phyloP scores from a whole-genome alignment of 2,329 filamentous ascomycete genomes.

The Penicillium rolfsii region DNA sequence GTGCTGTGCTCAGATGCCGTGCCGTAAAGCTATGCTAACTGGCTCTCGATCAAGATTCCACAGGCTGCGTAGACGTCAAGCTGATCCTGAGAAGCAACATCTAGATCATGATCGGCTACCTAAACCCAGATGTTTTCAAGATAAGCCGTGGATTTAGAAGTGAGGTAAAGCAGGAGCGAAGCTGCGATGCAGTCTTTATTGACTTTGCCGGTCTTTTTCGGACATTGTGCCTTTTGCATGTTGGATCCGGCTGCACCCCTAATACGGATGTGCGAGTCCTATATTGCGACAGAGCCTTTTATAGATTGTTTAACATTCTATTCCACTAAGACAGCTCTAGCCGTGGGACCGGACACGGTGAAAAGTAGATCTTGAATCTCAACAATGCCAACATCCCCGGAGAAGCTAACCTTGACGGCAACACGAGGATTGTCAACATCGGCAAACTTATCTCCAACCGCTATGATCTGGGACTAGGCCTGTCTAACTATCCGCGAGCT shows the following conservation, averaged over 20 bases:
- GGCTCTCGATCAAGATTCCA: conserved; percentile 56
- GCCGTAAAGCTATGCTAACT: conserved; percentile 63
- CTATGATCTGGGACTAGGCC: conserved; percentile 43
- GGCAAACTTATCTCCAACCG: conserved; percentile 34
- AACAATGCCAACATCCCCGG: conserved; percentile 28
- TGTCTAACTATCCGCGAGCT: conserved; percentile 64
- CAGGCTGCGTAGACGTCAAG: conserved; percentile 63
- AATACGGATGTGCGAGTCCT: conserved; percentile 28
- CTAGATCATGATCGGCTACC: conserved; percentile 41
- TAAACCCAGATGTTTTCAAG: conserved; percentile 37
- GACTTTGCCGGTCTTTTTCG: no score
- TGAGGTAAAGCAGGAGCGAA: no score
- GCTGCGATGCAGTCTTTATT: no score
- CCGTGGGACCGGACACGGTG: conserved; percentile 39
- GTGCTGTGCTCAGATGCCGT: conserved; percentile 68
- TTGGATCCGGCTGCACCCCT: conserved; percentile 42
- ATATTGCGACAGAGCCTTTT: no score
- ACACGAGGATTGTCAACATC: conserved; percentile 28
- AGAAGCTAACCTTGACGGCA: conserved; percentile 37
- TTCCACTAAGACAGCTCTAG: conserved; percentile 44
- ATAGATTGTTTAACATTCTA: background rate
- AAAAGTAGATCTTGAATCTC: conserved; percentile 45
- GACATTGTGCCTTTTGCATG: no score
- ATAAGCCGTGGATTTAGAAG: no score
- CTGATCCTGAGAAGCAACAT: conserved; percentile 50